Conservation (phyloP, 163 green algal species). For the Smithsoniella earleae region DNA sequence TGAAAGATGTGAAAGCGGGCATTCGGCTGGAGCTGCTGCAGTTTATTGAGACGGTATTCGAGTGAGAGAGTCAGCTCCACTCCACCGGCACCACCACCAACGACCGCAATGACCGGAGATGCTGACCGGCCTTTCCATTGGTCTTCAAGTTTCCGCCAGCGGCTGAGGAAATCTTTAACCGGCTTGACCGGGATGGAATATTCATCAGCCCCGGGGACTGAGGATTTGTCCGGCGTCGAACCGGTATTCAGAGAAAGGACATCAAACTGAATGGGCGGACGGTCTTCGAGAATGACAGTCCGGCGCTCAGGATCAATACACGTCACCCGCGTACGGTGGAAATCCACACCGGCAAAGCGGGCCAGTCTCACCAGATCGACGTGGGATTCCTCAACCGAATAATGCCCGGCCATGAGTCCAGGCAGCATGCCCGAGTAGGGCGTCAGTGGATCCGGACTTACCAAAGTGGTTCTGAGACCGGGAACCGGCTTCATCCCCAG, state of each 20-base stretch:
- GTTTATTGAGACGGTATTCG: conserved; percentile 53
- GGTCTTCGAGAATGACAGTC: neutral
- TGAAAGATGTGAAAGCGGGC: too few species aligned
- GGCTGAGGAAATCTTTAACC: too few species aligned
- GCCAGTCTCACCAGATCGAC: conserved; percentile 75
- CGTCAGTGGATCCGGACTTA: conserved; percentile 71
- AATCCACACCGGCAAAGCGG: conserved; percentile 44
- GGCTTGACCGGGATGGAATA: conserved; percentile 78
- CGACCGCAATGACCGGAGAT: too few species aligned
- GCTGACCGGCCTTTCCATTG: too few species aligned
- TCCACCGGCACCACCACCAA: conserved; percentile 79
- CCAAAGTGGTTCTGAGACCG: conserved; percentile 71
- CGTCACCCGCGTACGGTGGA: too few species aligned
- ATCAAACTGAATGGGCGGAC: conserved; percentile 71
- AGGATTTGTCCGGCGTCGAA: conserved; percentile 60
- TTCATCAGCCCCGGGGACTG: conserved; percentile 51
- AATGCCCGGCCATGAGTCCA: conserved; percentile 81
- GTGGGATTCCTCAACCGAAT: conserved; percentile 83
- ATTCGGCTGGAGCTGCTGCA: too few species aligned
- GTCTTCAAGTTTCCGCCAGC: too few species aligned
- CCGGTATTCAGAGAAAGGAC: conserved; percentile 78
- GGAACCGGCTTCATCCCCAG: conserved; percentile 77
- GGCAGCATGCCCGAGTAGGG: conserved; percentile 97
- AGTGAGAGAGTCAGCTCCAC: conserved; percentile 78
- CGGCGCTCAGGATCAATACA: conserved; percentile 20